A percentile compares a stretch with the other conserved stretches of the same genome.
Evolutionary conservation across 2,329 filamentous ascomycete species (phyloP).

Genomic region (Cladophialophora exuberans): DNA sequence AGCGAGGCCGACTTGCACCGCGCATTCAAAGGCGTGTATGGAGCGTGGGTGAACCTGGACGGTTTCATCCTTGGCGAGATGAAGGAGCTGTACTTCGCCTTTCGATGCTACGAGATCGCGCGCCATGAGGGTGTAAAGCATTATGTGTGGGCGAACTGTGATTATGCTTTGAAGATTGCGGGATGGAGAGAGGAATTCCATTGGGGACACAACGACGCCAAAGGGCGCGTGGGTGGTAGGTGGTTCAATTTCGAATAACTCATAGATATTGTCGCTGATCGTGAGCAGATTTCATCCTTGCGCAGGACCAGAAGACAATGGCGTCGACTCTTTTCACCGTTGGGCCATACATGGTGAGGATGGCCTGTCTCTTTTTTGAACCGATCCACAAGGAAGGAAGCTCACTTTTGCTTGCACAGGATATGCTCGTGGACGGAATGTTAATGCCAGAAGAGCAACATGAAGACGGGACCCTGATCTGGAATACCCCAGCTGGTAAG

Average conservation of each 20-base stretch:
- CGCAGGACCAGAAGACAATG: slow-evolving; percentile 16
- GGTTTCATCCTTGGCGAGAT: slow-evolving; percentile 58
- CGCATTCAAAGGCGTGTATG: slow-evolving; percentile 49
- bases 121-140: slow-evolving; percentile 41
- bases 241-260: too few species aligned
- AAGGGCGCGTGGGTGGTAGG: slow-evolving; percentile 45
- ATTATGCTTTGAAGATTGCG: slow-evolving; percentile 52
- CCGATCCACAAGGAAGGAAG: background rate
- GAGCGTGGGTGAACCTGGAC: slow-evolving; percentile 58
- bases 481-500: slow-evolving; percentile 44
- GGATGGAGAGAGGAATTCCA: slow-evolving; percentile 51
- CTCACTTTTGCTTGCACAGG: background rate
- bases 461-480: slow-evolving; percentile 41
- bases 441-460: slow-evolving; percentile 7
- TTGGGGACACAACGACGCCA: slow-evolving; percentile 53
- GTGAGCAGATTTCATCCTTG: slow-evolving; percentile 16
- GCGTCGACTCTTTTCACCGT: slow-evolving; percentile 14
- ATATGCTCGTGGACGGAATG: slow-evolving; percentile 20
- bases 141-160: slow-evolving; percentile 53
- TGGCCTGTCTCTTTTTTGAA: too few species aligned
- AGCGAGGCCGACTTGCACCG: slow-evolving; percentile 48
- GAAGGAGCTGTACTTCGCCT: slow-evolving; percentile 50
- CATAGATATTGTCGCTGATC: slow-evolving; percentile 36
- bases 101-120: slow-evolving; percentile 42
- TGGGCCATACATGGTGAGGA: slow-evolving; percentile 17